Conservation (phyloP, 345 rosid genomes). For the Acer saccharum region DNA sequence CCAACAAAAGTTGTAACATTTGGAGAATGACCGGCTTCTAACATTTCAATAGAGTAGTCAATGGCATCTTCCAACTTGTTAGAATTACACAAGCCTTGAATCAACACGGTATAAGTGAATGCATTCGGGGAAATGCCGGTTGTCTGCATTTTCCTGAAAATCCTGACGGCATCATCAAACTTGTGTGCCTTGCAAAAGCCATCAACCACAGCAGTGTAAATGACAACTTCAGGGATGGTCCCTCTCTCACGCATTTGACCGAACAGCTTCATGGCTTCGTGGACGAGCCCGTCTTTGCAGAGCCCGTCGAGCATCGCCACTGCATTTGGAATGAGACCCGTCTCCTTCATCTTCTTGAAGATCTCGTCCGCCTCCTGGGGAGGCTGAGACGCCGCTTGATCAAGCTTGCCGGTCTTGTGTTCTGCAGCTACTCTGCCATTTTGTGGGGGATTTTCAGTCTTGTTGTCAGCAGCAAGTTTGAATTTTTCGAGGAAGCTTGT, state of each 20-base stretch:
- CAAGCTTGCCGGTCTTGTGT: slow-evolving; percentile 15
- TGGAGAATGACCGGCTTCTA: slow-evolving; percentile 89
- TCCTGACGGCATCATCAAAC: slow-evolving; percentile 76
- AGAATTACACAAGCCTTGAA: slow-evolving; percentile 69
- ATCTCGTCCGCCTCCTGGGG: slow-evolving; percentile 59
- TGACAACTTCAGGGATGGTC: slow-evolving; percentile 83
- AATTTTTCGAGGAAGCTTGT: slow-evolving; percentile 62
- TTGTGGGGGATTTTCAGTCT: neutral
- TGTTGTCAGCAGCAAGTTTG: slow-evolving; percentile 50
- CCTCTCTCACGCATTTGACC: slow-evolving; percentile 82
- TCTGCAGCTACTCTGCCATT: slow-evolving; percentile 22
- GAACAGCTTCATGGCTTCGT: slow-evolving; percentile 91
- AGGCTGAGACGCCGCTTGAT: slow-evolving; percentile 22
- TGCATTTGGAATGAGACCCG: slow-evolving; percentile 87
- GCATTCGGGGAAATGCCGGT: slow-evolving; percentile 75
- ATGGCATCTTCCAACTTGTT: slow-evolving; percentile 63
- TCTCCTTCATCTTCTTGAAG: slow-evolving; percentile 86
- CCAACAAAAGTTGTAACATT: slow-evolving; percentile 80
- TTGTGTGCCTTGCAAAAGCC: slow-evolving; percentile 86
- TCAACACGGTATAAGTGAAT: slow-evolving; percentile 57
- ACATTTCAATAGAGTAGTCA: slow-evolving; percentile 62
- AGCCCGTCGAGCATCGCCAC: slow-evolving; percentile 97
- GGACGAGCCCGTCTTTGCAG: slow-evolving; percentile 89
- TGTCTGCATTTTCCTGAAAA: slow-evolving; percentile 78
- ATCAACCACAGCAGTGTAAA: slow-evolving; percentile 91